Percentiles rank a stretch among this genome's conserved stretches.
Evolutionary conservation across 202 grass and related monocot species (phyloP).

Genomic region (Zizania palustris): DNA sequence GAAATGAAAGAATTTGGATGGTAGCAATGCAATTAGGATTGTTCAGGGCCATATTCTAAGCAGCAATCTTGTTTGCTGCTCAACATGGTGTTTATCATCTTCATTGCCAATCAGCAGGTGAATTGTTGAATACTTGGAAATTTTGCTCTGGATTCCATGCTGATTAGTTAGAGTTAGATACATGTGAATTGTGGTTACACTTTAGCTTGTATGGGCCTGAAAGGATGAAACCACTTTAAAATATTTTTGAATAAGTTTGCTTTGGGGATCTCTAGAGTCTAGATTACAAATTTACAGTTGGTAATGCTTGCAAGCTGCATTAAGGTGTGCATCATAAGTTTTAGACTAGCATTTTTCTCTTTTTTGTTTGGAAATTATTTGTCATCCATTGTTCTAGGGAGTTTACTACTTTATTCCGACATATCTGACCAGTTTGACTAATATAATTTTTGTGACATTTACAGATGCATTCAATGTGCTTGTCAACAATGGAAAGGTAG

Average conservation of each 20-base stretch:
- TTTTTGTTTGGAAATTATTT: not conserved
- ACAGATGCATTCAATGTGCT: constrained; percentile 87
- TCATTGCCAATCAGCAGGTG: not conserved
- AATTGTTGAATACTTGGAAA: not conserved
- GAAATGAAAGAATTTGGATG: constrained; percentile 5
- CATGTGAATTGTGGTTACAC: not conserved
- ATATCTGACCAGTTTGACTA: constrained; percentile 42
- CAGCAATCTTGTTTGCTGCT: not conserved
- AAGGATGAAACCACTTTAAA: not conserved
- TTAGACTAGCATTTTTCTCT: not conserved
- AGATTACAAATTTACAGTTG: not conserved
- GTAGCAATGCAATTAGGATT: not conserved
- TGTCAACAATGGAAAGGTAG: constrained; percentile 75
- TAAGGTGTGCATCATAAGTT: not conserved
- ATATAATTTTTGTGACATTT: constrained; percentile 20
- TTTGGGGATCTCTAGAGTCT: not conserved
- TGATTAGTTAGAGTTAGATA: constrained; percentile 7
- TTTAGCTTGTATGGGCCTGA: not conserved
- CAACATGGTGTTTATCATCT: not conserved
- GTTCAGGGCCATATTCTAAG: not conserved
- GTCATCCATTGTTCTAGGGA: constrained; percentile 9
- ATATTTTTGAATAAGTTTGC: not conserved
- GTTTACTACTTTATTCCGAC: constrained; percentile 16
- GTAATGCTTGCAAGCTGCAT: constrained; percentile 1
- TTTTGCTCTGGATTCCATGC: not conserved